Evolutionary conservation across 331 rosid species (phyloP).

Genomic region (Malus hybrid): DNA sequence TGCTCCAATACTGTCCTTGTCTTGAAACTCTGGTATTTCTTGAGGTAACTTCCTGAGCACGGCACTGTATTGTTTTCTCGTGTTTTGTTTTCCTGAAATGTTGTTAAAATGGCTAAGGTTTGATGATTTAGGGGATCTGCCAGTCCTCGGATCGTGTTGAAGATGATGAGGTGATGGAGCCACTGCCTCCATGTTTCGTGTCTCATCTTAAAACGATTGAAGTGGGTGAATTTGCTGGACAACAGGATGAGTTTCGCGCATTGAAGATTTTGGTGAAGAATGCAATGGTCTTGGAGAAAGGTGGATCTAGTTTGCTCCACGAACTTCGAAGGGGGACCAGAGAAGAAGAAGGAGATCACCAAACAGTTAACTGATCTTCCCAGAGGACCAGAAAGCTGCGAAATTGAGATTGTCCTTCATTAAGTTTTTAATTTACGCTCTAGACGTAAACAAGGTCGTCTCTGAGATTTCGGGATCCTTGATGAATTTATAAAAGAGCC

Average conservation of each 20-base stretch:
- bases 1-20: background rate
- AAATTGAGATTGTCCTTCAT: too few species aligned
- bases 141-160: background rate
- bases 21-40: background rate
- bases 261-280: background rate
- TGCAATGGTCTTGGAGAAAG: background rate
- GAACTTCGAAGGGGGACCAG: background rate
- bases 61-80: background rate
- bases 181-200: slow-evolving; percentile 4
- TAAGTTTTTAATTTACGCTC: background rate
- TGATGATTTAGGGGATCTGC: background rate
- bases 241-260: background rate
- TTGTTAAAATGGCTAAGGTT: background rate
- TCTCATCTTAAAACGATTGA: background rate
- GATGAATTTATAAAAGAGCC: too few species aligned
- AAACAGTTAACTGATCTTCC: background rate
- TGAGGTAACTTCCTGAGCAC: background rate
- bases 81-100: background rate
- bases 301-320: background rate
- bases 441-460: too few species aligned
- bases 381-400: background rate
- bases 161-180: background rate
- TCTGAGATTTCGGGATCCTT: too few species aligned
- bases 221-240: background rate
- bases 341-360: background rate